Base-by-base conservation (phyloP, 2,329 filamentous ascomycete species). In the Aspergillus luchuensis region DNA sequence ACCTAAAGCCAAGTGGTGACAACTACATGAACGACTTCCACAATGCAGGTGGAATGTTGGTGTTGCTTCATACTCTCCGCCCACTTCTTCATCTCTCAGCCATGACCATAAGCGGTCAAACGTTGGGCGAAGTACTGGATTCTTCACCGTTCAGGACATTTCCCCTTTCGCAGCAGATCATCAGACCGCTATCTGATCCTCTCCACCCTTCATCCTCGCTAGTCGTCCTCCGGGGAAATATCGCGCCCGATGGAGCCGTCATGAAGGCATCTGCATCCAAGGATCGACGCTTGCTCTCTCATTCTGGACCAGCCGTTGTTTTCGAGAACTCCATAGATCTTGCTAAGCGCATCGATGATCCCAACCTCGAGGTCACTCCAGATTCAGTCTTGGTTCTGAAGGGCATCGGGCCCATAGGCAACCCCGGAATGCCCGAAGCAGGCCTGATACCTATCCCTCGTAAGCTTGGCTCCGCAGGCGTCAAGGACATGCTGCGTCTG, bases 1-100 rank as follows among this genome's bases (percentile, higher is more conserved):
- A 84, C 63, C 70, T 84, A n/a, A 84, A 84, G 60, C 82, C 82
- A 0, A 82, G 80, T 57, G 82, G 82, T 2, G 80, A 82, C 60
- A 82, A 82, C 60, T 83, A 83, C 64, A 84, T 84, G 81, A 80
- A 76, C n/a, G 82, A 84, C 63, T 84, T 84, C 58, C 81, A 84
- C 63, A 82, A 83, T 60, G 80, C 81, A 0, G 82, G 82, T 1
- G 82, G 82, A 4, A 83, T 84, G 81, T 65, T 80, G 25, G 79
- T 79, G 4, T 66, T 84, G 6, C 63, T 84, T 21, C 79, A 82
- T 57, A 77, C 75, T 0, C 70, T 84, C 5, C 74, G 75, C 5
- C 80, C 81, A 5, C 70, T 83, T 4, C 71, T 84, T 8, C 74
- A 81, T 61, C 74, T 82, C 8, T 72, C 77, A 13, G 81, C 80